These are phyloP conservation scores for Abelmoschus esculentus DNA, from an alignment of 345 rosid genomes.

Conservation along the genomic window DNA sequence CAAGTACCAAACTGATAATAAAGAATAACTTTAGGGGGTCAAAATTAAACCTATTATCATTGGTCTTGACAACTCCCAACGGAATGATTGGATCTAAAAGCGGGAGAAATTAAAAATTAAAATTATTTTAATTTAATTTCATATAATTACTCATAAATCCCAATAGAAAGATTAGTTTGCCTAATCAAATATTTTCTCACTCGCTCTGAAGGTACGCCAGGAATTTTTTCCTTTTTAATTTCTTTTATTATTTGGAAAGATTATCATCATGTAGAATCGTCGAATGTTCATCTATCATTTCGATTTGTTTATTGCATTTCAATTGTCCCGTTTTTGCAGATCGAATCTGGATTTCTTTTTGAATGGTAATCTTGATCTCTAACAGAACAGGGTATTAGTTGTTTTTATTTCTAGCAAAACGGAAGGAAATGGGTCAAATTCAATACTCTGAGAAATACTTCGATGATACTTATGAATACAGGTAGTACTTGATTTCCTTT, in stretches of 20 bases:
- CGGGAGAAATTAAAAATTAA: constrained; percentile 30
- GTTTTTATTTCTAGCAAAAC: too few relatives aligned
- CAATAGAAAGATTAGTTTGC: neutral
- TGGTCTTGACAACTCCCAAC: too few relatives aligned
- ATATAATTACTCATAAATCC: neutral
- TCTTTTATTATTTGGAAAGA: neutral
- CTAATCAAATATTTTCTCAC: neutral
- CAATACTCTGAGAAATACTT: too few relatives aligned
- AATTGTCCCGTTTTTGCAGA: neutral
- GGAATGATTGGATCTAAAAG: constrained; percentile 7
- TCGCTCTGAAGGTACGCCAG: neutral
- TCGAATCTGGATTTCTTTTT: neutral
- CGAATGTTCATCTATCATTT: neutral
- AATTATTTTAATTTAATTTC: neutral
- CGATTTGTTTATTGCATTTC: neutral
- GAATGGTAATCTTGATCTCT: too few relatives aligned
- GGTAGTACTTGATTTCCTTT: neutral
- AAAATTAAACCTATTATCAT: too few relatives aligned
- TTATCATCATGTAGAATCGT: neutral
- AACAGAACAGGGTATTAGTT: too few relatives aligned
- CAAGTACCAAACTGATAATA: too few relatives aligned
- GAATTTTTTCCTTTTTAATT: neutral
- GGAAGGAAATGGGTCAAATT: too few relatives aligned
- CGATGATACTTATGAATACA: too few relatives aligned
- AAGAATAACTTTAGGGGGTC: too few relatives aligned